phyloP scores from a whole-genome alignment of 1,139 yeast species.

The Magnusiomyces tetraspermus region DNA sequence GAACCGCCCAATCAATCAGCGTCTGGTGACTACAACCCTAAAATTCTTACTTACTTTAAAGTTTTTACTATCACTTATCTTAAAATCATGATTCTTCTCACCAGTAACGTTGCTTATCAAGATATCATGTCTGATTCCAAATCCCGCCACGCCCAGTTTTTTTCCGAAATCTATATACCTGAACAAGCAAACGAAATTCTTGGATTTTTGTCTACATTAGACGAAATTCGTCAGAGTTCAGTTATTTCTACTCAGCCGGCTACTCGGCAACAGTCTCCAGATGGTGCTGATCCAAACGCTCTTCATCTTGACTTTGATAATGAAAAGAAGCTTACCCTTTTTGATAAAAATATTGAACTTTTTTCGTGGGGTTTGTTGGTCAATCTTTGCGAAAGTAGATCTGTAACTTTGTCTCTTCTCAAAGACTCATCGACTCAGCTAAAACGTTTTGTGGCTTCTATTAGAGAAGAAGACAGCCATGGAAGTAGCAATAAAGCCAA shows the following conservation, averaged over 20 bases:
- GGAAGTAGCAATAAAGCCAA: too few species aligned
- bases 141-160: conserved; percentile 9
- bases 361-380: conserved; percentile 19
- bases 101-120: conserved; percentile 13
- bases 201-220: conserved; percentile 2
- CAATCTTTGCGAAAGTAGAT: conserved; percentile 16
- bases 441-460: neutral
- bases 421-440: neutral
- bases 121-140: conserved; percentile 4
- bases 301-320: neutral
- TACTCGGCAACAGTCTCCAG: too few species aligned
- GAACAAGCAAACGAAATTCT: conserved; percentile 9
- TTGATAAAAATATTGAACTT: conserved; percentile 10
- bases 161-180: conserved; percentile 7
- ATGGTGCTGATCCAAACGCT: too few species aligned
- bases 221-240: neutral
- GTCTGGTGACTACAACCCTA: neutral
- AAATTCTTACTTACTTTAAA: conserved; percentile 2
- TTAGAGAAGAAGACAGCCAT: too few species aligned
- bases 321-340: neutral
- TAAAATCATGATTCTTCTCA: conserved; percentile 17
- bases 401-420: conserved; percentile 8
- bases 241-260: too few species aligned
- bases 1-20: neutral
- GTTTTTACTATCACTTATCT: conserved; percentile 9